Evolutionary conservation across 352 stramenopile genomes (phyloP).

Genomic region (Phytophthora pistaciae): DNA sequence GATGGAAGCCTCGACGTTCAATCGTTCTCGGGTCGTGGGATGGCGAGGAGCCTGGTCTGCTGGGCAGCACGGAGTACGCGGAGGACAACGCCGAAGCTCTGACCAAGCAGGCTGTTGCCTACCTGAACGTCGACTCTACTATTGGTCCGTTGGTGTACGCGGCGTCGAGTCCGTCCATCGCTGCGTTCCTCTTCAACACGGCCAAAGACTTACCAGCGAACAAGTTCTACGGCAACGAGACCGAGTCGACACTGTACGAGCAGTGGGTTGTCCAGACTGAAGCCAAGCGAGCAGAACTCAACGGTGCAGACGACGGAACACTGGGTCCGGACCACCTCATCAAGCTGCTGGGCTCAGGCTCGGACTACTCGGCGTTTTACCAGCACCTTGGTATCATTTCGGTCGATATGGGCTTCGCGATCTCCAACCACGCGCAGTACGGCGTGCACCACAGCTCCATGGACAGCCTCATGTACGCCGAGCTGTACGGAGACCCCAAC

Average conservation of each 20-base stretch:
- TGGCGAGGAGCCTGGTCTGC: constrained; percentile 81
- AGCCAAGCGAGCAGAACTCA: constrained; percentile 7
- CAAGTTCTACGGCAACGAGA: constrained; percentile 48
- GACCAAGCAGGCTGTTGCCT: constrained; percentile 71
- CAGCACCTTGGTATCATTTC: constrained; percentile 85
- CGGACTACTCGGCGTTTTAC: constrained; percentile 82
- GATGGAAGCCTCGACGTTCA: constrained; percentile 71
- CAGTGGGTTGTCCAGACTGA: constrained; percentile 31
- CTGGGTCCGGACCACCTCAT: constrained; percentile 48
- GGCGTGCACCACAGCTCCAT: constrained; percentile 86
- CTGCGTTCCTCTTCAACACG: constrained; percentile 60
- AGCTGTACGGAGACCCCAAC: constrained; percentile 55
- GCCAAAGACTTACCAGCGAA: constrained; percentile 65
- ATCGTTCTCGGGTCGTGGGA: constrained; percentile 83
- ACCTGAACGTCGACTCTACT: constrained; percentile 89
- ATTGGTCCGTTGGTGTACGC: constrained; percentile 64
- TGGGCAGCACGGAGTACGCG: constrained; percentile 87
- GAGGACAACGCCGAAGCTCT: constrained; percentile 69
- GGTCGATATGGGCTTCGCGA: constrained; percentile 31
- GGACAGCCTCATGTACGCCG: constrained; percentile 77
- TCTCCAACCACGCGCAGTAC: constrained; percentile 37
- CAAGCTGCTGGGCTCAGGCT: constrained; percentile 60
- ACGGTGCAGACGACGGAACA: constrained; percentile 18
- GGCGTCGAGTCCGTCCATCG: constrained; percentile 68
- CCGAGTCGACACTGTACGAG: constrained; percentile 37